Base-by-base conservation (phyloP, 2,329 filamentous ascomycete genomes). In the Aspergillus ustus region DNA sequence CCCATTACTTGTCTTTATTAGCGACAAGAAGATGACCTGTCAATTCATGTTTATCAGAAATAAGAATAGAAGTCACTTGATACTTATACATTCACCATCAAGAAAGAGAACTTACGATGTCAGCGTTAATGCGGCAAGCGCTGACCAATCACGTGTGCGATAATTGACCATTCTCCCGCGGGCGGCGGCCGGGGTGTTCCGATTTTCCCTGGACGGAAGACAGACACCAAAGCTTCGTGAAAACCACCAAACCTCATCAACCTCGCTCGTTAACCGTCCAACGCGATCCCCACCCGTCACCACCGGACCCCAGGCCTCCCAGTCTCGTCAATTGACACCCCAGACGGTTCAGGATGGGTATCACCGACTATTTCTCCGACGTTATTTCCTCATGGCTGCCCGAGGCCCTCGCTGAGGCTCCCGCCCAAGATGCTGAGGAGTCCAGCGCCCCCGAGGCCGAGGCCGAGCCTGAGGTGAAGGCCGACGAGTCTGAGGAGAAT, bases 331-430 rank as follows among this genome's bases (percentile, higher is more conserved):
- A 74, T 73, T 75, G 71, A 73, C 54, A 57, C 52, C 56, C 53
- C 65, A 64, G 66, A 63, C 63, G 66, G 65, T 69, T 72, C 75
- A 78, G 66, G 74, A 89, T 89, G 87, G 85, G 85, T 77, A 80
- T 89, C 80, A 81, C 85, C 77, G 85, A 88, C 75, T 85, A 87
- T 79, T 83, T 89, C 80, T 81, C 83, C 78, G 85, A 87, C 77
- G 79, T 84, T 82, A 87, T 83, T 81, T 87, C 83, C 81, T 88
- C 83, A 82, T 87, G 87, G 81, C 83, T 84, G 75, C 63, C 83
- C 70, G 83, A 87, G 75, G 82, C 82, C 70, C 82, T 88, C 73
- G 84, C 85, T 77, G 87, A 89, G 79, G 84, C 85, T 73, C 82
- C 82, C 56, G 78, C 80, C 63, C 80, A 84, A 68, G 79, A 82